Conservation (phyloP, 345 rosid species). For the Noccaea caerulescens region DNA sequence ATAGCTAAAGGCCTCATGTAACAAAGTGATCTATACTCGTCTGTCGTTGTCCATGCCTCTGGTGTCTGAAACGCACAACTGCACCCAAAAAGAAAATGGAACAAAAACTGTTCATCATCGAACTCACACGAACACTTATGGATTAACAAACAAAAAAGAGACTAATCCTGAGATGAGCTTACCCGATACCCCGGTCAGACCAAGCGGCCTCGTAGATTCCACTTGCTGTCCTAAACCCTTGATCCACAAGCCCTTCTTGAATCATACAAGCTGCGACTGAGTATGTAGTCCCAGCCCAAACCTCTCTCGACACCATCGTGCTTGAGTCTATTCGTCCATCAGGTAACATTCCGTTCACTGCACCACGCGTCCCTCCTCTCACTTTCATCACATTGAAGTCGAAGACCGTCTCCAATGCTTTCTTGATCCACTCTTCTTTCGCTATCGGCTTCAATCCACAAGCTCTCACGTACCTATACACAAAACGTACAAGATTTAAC, state of each 20-base stretch:
- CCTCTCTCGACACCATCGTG: conserved; percentile 64
- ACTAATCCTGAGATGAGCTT: conserved; percentile 10
- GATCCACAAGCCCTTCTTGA: conserved; percentile 59
- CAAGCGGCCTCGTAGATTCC: conserved; percentile 69
- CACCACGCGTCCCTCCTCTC: conserved; percentile 64
- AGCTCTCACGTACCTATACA: conserved; percentile 69
- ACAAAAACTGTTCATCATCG: background rate
- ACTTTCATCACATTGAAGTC: conserved; percentile 69
- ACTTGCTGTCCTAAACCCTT: conserved; percentile 64
- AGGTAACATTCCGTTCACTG: conserved; percentile 73
- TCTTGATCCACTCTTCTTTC: conserved; percentile 58
- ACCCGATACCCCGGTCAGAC: conserved; percentile 73
- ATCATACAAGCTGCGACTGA: conserved; percentile 81
- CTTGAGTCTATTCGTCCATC: conserved; percentile 69
- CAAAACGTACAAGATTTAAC: background rate
- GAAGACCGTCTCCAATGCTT: conserved; percentile 60
- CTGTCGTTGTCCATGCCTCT: conserved; percentile 66
- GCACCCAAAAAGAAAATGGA: conserved; percentile 9
- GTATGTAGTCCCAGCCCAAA: conserved; percentile 83
- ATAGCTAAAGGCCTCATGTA: conserved; percentile 86
- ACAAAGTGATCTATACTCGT: conserved; percentile 61
- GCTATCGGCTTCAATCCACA: conserved; percentile 65
- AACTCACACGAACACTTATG: background rate
- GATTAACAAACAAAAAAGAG: background rate
- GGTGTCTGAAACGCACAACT: conserved; percentile 79